Percentiles rank a stretch among this genome's conserved stretches.
These are phyloP conservation scores for Hebeloma cylindrosporum DNA, from an alignment of 768 basidiomycete genomes.

Conservation along the genomic window DNA sequence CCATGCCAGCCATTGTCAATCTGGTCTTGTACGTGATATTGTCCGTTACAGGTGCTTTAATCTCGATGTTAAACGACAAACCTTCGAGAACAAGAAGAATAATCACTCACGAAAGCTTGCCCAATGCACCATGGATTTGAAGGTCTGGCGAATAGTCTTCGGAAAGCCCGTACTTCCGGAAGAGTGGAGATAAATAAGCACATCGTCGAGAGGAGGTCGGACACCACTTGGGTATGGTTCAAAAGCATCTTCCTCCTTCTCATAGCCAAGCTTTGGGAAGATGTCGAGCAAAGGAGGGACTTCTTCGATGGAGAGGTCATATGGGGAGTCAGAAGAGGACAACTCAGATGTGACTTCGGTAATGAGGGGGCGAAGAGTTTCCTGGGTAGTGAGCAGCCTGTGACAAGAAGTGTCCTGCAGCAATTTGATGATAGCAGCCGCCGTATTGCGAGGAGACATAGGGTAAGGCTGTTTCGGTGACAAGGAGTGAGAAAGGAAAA, in stretches of 20 bases:
- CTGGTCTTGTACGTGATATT: slow-evolving; percentile 19
- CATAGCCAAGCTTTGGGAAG: slow-evolving; percentile 41
- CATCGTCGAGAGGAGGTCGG: slow-evolving; percentile 20
- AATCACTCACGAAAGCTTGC: slow-evolving; percentile 33
- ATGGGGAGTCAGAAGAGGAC: slow-evolving; percentile 16
- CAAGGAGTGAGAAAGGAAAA: neutral
- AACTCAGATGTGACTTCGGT: slow-evolving; percentile 25
- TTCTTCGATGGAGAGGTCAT: slow-evolving; percentile 31
- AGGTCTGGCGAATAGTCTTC: slow-evolving; percentile 39
- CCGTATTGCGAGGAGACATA: slow-evolving; percentile 40
- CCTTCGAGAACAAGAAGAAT: neutral
- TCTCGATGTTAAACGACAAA: neutral
- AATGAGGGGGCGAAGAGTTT: slow-evolving; percentile 30
- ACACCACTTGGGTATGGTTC: slow-evolving; percentile 23
- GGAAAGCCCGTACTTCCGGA: slow-evolving; percentile 52
- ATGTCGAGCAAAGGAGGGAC: slow-evolving; percentile 29
- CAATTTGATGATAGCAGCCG: slow-evolving; percentile 33
- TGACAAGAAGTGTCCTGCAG: slow-evolving; percentile 38
- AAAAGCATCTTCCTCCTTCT: slow-evolving; percentile 30
- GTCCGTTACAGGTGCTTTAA: slow-evolving; percentile 15
- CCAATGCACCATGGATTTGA: slow-evolving; percentile 32
- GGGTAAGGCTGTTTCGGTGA: slow-evolving; percentile 36
- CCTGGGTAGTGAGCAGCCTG: slow-evolving; percentile 36
- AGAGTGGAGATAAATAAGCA: slow-evolving; percentile 43
- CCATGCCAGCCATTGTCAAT: slow-evolving; percentile 26